Conservation (phyloP, 1,284 basidiomycete species). For the Trichosporon ovoides region DNA sequence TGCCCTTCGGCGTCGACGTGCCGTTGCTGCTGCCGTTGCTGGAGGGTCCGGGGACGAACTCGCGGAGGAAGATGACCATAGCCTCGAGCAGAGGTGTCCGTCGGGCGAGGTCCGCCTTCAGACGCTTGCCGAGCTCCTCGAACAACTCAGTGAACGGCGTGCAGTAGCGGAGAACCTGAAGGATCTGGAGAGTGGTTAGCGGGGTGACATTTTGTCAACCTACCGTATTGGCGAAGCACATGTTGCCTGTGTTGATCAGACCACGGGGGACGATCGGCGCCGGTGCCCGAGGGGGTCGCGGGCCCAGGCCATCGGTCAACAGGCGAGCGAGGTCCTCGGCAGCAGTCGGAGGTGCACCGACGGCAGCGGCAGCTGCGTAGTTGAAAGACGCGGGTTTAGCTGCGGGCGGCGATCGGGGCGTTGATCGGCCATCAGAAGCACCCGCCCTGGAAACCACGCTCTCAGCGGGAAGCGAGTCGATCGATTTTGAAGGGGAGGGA, state of each 20-base stretch:
- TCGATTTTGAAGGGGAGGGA: slow-evolving; percentile 26
- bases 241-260: slow-evolving; percentile 89
- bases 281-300: slow-evolving; percentile 24
- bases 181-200: slow-evolving; percentile 51
- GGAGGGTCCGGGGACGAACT: slow-evolving; percentile 54
- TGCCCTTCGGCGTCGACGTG: slow-evolving; percentile 26
- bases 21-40: slow-evolving; percentile 15
- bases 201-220: slow-evolving; percentile 14
- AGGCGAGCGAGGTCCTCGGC: slow-evolving; percentile 58
- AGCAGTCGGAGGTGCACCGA: slow-evolving; percentile 52
- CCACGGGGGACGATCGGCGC: slow-evolving; percentile 59
- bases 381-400: slow-evolving; percentile 47
- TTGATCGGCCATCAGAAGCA: slow-evolving; percentile 22
- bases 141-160: slow-evolving; percentile 79
- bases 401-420: slow-evolving; percentile 50
- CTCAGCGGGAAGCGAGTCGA: slow-evolving; percentile 22
- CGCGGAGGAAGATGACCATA: slow-evolving; percentile 70
- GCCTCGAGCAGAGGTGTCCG: slow-evolving; percentile 78
- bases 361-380: slow-evolving; percentile 42
- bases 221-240: slow-evolving; percentile 93
- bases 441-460: slow-evolving; percentile 2
- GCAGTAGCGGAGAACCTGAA: slow-evolving; percentile 87
- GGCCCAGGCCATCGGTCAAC: slow-evolving; percentile 52
- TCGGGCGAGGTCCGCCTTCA: slow-evolving; percentile 51
- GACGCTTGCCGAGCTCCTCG: slow-evolving; percentile 60